Base-by-base conservation (phyloP, 1,284 basidiomycete genomes). In the Puccinia coronata region DNA sequence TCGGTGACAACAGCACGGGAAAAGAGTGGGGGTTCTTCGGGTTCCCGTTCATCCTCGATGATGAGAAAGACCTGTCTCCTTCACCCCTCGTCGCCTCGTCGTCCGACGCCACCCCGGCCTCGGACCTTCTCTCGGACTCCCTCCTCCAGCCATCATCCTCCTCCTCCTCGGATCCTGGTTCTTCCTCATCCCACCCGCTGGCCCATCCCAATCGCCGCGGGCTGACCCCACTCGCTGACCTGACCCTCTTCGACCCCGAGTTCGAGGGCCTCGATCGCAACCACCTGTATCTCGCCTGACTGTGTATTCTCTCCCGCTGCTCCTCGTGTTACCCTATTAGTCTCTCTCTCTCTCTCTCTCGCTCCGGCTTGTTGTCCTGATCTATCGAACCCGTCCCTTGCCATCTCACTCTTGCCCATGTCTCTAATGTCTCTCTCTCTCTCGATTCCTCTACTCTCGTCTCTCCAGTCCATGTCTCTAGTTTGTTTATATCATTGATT, bases 11-110 rank as follows among this genome's bases (percentile, higher is more conserved):
- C 6, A 2, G 16, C 28, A 34, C 28, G 28, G 28, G 28, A 14
- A 31, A 59, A 25, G 28, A 59, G 1, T 67, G 63, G 63, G 63
- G 36, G 6, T n/a, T 67, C 36, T 67, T 67, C 41, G 63, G 63
- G 12, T 67, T 67, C 41, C 57, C 57, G 3, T 31, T 59, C 28
- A 25, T 28, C 28, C 6, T 4, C 28, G 28, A 34, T 14, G 4
- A 6, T 25, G 28, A n/a, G n/a, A n/a, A n/a, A n/a, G n/a, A n/a
- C n/a, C n/a, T n/a, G n/a, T n/a, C n/a, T n/a, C n/a, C n/a, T n/a
- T n/a, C n/a, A n/a, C n/a, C n/a, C n/a, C n/a, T n/a, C n/a, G n/a
- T n/a, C 28, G 11, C 57, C 28, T 59, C 18, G 4, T 18, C 25
- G 16, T 14, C 28, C 31, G 6, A 59, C 28, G 12, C 51, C 23